Evolutionary conservation across 2,329 filamentous ascomycete species (phyloP).

Genomic region (Fusarium sp.): DNA sequence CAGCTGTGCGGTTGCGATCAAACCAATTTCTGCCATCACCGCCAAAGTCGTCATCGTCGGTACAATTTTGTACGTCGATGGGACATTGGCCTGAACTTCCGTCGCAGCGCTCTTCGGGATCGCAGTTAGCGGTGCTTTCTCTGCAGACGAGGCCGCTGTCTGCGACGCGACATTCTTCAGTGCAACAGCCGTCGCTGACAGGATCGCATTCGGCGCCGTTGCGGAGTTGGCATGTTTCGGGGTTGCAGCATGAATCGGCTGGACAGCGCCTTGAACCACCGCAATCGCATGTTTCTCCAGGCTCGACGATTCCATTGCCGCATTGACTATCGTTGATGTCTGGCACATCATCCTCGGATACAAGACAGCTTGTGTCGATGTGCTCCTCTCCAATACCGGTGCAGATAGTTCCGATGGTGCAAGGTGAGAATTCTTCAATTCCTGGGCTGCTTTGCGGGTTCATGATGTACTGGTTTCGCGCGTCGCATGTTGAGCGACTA

Average conservation of each 20-base stretch:
- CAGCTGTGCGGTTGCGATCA: conserved; percentile 28
- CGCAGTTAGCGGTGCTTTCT: conserved; percentile 15
- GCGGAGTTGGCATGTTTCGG: conserved; percentile 20
- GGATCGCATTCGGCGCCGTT: conserved; percentile 25
- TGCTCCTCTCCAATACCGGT: conserved; percentile 79
- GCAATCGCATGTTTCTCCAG: conserved; percentile 30
- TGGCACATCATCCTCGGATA: conserved; percentile 75
- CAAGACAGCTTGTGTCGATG: conserved; percentile 78
- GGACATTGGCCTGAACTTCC: conserved; percentile 23
- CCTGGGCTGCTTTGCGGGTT: conserved; percentile 80
- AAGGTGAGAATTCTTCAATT: conserved; percentile 81
- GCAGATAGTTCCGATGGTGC: conserved; percentile 88
- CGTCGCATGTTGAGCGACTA: conserved; percentile 72
- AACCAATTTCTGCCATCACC: conserved; percentile 15
- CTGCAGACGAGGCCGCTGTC: conserved; percentile 9
- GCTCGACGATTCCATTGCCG: conserved; percentile 70
- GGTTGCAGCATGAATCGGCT: conserved; percentile 20
- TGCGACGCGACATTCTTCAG: conserved; percentile 20
- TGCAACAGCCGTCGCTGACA: conserved; percentile 16
- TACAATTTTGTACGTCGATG: conserved; percentile 16
- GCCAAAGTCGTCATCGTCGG: neutral
- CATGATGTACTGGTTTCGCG: conserved; percentile 82
- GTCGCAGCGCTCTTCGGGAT: conserved; percentile 26
- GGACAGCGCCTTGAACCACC: conserved; percentile 16
- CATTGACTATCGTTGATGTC: conserved; percentile 83